Conservation (phyloP, 805 yeast genomes). For the Candida nonsorbophila region DNA sequence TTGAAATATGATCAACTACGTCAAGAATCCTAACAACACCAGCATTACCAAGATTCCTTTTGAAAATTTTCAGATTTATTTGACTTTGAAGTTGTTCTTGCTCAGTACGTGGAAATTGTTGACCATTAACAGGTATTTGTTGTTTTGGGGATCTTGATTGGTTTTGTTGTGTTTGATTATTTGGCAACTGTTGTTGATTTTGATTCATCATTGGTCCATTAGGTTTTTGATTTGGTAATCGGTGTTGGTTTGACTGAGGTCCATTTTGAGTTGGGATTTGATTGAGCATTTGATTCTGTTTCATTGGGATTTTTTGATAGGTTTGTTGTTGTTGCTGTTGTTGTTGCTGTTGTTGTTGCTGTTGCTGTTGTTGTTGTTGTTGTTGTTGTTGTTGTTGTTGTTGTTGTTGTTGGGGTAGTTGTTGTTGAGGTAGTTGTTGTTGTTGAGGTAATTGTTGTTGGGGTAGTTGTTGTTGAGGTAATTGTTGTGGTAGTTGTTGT, state of each 20-base stretch:
- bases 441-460: too few species aligned
- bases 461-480: too few species aligned
- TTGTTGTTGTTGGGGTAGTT: too few species aligned
- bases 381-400: conserved; percentile 1
- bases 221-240: conserved; percentile 8
- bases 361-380: conserved; percentile 1
- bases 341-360: conserved; percentile 1
- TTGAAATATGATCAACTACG: conserved; percentile 32
- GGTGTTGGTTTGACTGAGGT: conserved; percentile 6
- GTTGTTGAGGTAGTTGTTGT: too few species aligned
- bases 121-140: not conserved
- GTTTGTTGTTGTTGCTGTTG: too few species aligned
- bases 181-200: conserved; percentile 1
- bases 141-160: not conserved
- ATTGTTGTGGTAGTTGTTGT: too few species aligned
- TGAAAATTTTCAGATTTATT: conserved; percentile 27
- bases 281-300: not conserved
- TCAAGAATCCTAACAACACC: conserved; percentile 35
- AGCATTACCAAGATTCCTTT: conserved; percentile 38
- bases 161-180: conserved; percentile 1
- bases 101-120: too few species aligned
- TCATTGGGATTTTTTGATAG: too few species aligned
- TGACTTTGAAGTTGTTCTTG: conserved; percentile 21
- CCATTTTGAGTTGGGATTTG: conserved; percentile 4
- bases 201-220: not conserved